Percentiles rank a stretch among this genome's conserved stretches.
Conservation (phyloP, 345 rosid genomes). For the Salix viminalis region DNA sequence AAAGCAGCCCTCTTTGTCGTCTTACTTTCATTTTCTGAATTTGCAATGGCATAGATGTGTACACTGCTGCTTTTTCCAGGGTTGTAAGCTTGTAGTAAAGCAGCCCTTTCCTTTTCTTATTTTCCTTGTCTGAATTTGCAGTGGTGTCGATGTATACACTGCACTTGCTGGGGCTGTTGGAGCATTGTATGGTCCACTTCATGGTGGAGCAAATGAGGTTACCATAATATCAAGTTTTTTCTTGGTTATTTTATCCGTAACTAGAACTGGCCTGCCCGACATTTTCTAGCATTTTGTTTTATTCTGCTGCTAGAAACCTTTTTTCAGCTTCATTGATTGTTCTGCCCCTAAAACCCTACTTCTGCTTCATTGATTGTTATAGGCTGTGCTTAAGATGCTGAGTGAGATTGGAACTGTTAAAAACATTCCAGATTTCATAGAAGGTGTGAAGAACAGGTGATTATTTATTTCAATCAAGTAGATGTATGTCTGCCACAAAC, state of each 20-base stretch:
- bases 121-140: constrained; percentile 24
- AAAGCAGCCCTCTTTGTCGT: not conserved
- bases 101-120: not conserved
- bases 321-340: constrained; percentile 10
- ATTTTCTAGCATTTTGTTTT: not conserved
- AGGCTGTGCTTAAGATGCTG: constrained; percentile 99
- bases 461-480: not conserved
- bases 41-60: constrained; percentile 89
- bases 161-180: constrained; percentile 97
- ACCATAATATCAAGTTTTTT: constrained; percentile 7
- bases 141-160: constrained; percentile 95
- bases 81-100: constrained; percentile 5
- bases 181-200: constrained; percentile 96
- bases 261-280: not conserved
- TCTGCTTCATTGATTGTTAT: constrained; percentile 20
- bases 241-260: not conserved
- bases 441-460: constrained; percentile 92
- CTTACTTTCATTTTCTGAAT: not conserved
- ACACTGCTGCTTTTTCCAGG: constrained; percentile 79
- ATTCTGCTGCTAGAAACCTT: not conserved
- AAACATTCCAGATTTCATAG: constrained; percentile 88
- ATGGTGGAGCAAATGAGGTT: constrained; percentile 99
- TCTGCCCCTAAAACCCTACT: not conserved
- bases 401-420: constrained; percentile 83
- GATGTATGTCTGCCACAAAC: not conserved